Base-by-base conservation (phyloP, 2,329 filamentous ascomycete species). In the Claviceps maximensis region DNA sequence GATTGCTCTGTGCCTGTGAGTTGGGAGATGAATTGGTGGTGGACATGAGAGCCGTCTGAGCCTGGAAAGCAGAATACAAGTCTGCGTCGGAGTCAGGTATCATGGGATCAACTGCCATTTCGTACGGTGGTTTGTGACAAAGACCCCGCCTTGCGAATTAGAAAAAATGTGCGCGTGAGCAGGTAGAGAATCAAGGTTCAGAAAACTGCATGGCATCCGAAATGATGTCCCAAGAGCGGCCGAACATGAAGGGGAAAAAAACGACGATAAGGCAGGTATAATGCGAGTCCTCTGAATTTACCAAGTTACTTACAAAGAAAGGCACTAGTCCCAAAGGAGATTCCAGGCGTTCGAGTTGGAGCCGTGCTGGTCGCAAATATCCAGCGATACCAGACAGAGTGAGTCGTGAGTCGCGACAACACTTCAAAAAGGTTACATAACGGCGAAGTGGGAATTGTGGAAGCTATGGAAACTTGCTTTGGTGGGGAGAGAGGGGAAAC, bases 1-100 rank as follows among this genome's bases (percentile, higher is more conserved):
- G n/a, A n/a, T n/a, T 48, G 47, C 54, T 40, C 25, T 53, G 54
- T 41, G 44, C 29, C 38, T 53, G 54, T 4, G 54, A 53, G 21
- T 42, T 47, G 4, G 54, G 54, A 15, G 54, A 55, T 40, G 50
- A 55, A 48, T 42, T 38, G 27, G 50, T 38, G 27, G 50, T 42
- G 27, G 54, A 53, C 48, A 55, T 49, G 47, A 47, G 50, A n/a
- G 15, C 44, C 17, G 54, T 15, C 27, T 21, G 29, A 6, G 25
- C 13, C 29, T 55, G 51, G 17, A 51, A 25, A 10, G 47, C 5
- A 17, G 47, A 53, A 36, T 33, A 50, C 9, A 49, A 13, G 23
- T 47, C 47, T 45, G 29, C 47, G 47, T 53, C 50, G 8, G 38
- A 25, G 13, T 50, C 50, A 17, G 50, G 41, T n/a, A 53, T 50